Evolutionary conservation across 176 grass and related monocot species (phyloP).

Genomic region (Avena insularis): DNA sequence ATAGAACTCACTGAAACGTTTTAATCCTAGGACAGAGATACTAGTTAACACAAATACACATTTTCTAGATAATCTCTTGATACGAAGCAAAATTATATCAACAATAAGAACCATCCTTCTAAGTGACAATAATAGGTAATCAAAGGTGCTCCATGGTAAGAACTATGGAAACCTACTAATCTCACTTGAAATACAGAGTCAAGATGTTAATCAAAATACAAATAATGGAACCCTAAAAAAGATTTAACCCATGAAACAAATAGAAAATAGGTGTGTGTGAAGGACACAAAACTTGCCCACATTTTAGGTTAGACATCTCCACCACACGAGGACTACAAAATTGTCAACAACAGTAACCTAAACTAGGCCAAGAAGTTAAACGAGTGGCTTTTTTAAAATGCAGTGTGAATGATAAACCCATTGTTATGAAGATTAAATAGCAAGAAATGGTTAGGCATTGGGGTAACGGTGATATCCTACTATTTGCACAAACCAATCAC

Average conservation of each 20-base stretch:
- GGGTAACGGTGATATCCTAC: background rate
- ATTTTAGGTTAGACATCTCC: background rate
- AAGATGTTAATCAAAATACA: background rate
- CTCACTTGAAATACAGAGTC: conserved; percentile 20
- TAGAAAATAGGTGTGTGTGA: background rate
- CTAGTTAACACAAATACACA: background rate
- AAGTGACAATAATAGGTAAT: background rate
- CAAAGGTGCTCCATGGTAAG: conserved; percentile 15
- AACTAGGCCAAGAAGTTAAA: background rate
- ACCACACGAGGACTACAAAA: background rate
- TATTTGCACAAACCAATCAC: background rate
- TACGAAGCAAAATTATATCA: background rate
- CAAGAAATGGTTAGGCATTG: background rate
- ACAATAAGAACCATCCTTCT: background rate
- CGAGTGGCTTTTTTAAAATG: background rate
- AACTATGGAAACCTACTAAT: background rate
- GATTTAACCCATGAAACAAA: background rate
- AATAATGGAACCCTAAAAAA: background rate
- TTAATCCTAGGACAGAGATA: background rate
- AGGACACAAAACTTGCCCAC: background rate
- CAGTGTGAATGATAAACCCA: background rate
- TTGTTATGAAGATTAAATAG: background rate
- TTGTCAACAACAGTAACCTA: background rate
- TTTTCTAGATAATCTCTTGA: background rate
- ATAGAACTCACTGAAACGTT: too few species aligned